Evolutionary conservation across 345 rosid genomes (phyloP).

Genomic region (Murraya paniculata): DNA sequence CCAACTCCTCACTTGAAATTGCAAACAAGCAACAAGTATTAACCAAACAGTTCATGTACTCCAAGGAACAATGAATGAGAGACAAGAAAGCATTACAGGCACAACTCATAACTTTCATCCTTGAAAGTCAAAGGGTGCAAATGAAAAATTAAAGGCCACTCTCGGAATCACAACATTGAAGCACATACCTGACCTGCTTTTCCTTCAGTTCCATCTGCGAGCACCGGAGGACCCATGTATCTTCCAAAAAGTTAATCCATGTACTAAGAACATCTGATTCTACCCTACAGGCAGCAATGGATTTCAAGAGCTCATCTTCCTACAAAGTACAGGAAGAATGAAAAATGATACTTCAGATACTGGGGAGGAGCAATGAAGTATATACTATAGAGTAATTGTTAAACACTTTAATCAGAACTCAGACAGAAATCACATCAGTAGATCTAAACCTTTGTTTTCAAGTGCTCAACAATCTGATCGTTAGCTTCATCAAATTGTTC

Average conservation of each 20-base stretch:
- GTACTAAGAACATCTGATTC: slow-evolving; percentile 81
- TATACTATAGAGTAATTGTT: background rate
- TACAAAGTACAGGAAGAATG: slow-evolving; percentile 19
- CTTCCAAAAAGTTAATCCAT: slow-evolving; percentile 93
- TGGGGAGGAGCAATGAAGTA: slow-evolving; percentile 5
- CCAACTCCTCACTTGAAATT: slow-evolving; percentile 70
- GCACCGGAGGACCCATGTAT: slow-evolving; percentile 80
- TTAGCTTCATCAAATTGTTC: slow-evolving; percentile 96
- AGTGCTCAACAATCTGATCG: slow-evolving; percentile 76
- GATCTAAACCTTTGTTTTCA: slow-evolving; percentile 65
- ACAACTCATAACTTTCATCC: background rate
- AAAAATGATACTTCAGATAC: slow-evolving; percentile 10
- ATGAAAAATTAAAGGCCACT: background rate
- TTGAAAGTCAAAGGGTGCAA: background rate
- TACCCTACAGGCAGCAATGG: slow-evolving; percentile 64
- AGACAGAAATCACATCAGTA: slow-evolving; percentile 5
- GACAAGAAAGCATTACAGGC: background rate
- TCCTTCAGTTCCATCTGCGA: slow-evolving; percentile 64
- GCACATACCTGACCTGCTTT: slow-evolving; percentile 67
- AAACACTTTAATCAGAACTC: background rate
- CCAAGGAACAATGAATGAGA: background rate
- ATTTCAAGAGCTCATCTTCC: slow-evolving; percentile 90
- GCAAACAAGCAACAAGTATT: slow-evolving; percentile 25
- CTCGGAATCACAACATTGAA: slow-evolving; percentile 14
- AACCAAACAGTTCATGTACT: slow-evolving; percentile 11